Percentiles rank a stretch among this genome's conserved stretches.
Conservation (phyloP, 108 stramenopile genomes). For the Skeletonema tropicum region DNA sequence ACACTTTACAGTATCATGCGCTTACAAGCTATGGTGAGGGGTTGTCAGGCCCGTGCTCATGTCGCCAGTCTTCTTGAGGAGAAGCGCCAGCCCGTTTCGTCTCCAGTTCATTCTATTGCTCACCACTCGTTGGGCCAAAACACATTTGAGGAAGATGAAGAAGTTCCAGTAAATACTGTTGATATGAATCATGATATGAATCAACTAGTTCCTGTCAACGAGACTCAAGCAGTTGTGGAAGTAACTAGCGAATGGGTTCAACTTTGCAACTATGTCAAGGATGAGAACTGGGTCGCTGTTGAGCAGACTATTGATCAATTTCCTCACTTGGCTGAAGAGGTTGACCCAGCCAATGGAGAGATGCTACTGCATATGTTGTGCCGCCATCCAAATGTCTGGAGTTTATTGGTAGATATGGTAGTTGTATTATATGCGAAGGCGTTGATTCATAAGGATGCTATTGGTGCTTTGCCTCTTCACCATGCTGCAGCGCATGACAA, state of each 20-base stretch:
- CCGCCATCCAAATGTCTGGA: constrained; percentile 73
- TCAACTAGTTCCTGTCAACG: constrained; percentile 15
- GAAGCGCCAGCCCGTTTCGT: constrained; percentile 40
- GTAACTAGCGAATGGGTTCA: constrained; percentile 44
- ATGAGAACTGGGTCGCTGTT: constrained; percentile 84
- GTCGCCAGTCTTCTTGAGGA: constrained; percentile 21
- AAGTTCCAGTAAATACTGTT: background rate
- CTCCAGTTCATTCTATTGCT: constrained; percentile 35
- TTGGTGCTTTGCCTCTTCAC: constrained; percentile 86
- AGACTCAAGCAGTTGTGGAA: constrained; percentile 26
- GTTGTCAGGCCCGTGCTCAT: constrained; percentile 33
- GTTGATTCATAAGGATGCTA: constrained; percentile 78
- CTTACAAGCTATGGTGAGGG: constrained; percentile 47
- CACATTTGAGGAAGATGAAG: constrained; percentile 1
- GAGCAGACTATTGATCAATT: constrained; percentile 76
- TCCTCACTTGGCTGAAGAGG: constrained; percentile 72
- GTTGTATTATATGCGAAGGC: constrained; percentile 83
- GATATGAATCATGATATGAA: constrained; percentile 1
- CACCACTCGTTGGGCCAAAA: constrained; percentile 15
- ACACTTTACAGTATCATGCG: constrained; percentile 47
- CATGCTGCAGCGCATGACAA: constrained; percentile 82
- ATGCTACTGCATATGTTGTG: constrained; percentile 83
- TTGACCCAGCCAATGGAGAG: constrained; percentile 74
- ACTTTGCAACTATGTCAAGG: constrained; percentile 68
- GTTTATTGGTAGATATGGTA: constrained; percentile 80